Percentiles rank a stretch among this genome's conserved stretches.
phyloP scores from a whole-genome alignment of 495 filamentous ascomycete species.

The Penicillium manginii region DNA sequence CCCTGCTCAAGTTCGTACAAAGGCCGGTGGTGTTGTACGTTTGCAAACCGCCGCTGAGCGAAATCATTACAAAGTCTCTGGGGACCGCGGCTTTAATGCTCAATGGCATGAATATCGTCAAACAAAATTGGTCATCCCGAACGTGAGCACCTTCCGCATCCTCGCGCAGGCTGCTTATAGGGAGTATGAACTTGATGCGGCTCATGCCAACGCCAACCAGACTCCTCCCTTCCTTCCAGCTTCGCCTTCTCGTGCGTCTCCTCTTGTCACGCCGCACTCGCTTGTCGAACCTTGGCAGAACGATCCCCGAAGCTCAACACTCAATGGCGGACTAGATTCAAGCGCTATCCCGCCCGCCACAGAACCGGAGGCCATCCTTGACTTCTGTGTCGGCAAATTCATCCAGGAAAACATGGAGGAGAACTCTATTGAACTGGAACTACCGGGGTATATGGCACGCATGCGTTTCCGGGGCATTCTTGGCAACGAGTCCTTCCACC shows the following conservation, averaged over 20 bases:
- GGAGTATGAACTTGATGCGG: conserved; percentile 27
- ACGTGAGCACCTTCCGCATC: conserved; percentile 47
- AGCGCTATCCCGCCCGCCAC: conserved; percentile 18
- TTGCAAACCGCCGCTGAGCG: conserved; percentile 29
- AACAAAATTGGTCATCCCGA: conserved; percentile 36
- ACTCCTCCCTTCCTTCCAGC: conserved; percentile 1
- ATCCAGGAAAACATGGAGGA: conserved; percentile 32
- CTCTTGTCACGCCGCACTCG: conserved; percentile 3
- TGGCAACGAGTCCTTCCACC: neutral
- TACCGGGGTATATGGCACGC: conserved; percentile 33
- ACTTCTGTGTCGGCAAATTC: conserved; percentile 44
- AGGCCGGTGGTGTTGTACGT: conserved; percentile 35
- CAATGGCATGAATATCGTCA: conserved; percentile 31
- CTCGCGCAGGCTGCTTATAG: conserved; percentile 41
- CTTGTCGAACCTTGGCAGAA: conserved; percentile 7
- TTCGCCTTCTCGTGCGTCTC: neutral
- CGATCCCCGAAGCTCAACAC: neutral
- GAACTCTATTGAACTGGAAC: conserved; percentile 41
- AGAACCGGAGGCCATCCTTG: conserved; percentile 30
- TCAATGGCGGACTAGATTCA: neutral
- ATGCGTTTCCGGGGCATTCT: conserved; percentile 19
- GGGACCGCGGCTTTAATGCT: conserved; percentile 36
- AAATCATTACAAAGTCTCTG: conserved; percentile 14
- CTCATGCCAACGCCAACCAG: neutral
- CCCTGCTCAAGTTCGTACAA: conserved; percentile 25